Conservation (phyloP, 768 basidiomycete genomes). For the Strobilomyces echinocephalus region DNA sequence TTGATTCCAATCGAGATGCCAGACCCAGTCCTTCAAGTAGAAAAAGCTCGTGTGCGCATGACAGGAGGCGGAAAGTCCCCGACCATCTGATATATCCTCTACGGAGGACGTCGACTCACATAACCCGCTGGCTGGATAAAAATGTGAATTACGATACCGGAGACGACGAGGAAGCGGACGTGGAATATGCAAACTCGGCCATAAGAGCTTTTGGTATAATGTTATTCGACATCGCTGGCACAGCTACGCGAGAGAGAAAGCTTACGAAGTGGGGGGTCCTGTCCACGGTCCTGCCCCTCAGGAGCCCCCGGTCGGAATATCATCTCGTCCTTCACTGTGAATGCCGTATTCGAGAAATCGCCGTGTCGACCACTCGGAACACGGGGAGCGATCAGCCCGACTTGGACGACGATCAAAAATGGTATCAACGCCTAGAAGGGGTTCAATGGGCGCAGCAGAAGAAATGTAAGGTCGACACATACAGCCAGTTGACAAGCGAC, state of each 20-base stretch:
- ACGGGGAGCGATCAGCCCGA: neutral
- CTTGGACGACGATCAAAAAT: conserved; percentile 1
- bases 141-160: neutral
- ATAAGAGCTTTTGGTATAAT: neutral
- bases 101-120: neutral
- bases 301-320: neutral
- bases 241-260: neutral
- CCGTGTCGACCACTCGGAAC: too few relatives aligned
- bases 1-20: too few relatives aligned
- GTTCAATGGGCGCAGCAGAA: neutral
- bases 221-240: neutral
- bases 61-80: neutral
- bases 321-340: neutral
- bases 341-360: neutral
- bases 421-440: neutral
- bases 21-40: too few relatives aligned
- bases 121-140: neutral
- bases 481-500: neutral
- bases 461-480: neutral
- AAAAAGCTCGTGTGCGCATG: too few relatives aligned
- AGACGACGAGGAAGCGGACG: too few relatives aligned
- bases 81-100: too few relatives aligned
- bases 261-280: neutral
- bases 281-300: neutral
- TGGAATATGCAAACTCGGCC: neutral